Base-by-base conservation (phyloP, 2,329 filamentous ascomycete species). In the Cladosporium cucumerinum region DNA sequence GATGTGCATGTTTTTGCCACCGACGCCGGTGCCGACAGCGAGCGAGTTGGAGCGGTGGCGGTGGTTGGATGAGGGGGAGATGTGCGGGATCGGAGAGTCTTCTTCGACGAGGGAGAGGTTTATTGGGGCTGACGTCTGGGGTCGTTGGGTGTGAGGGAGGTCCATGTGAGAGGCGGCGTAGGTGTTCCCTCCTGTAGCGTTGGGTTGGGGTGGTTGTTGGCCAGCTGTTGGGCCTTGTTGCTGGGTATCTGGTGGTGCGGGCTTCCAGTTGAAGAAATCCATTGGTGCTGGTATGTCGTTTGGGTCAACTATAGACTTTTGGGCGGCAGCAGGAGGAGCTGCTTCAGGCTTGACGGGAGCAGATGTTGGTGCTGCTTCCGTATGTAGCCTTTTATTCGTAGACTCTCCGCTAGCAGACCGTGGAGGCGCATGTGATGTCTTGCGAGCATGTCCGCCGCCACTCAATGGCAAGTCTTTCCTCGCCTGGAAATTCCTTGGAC, bases 401-500 rank as follows among this genome's bases (percentile, higher is more conserved):
- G 70, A 72, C 36, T 73, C 72, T 25, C 72, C 73, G 18, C 71
- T 72, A 10, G 69, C 66, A 10, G 68, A 66, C 48, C 72, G 70
- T 23, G 59, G 66, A 26, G 70, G 67, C 25, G 71, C 49, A 34
- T 71, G 69, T 10, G 72, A 72, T 1, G 67, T 68, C 67, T 95
- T 93, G 48, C 92, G 87, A n/a, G 89, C 85, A 30, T 91, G 91
- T 28, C 89, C 88, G 25, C 89, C 89, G 18, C 91, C 91, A 62
- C 92, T 85, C 55, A 98, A 84, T 2, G 94, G 93, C 66, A 97
- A 90, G 76, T 98, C 94, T 77, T 97, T 97, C 61, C 94, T 86
- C 11, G 93, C 90, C 77, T 96, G 93, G 77, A 98, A 98, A 78
- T 98, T 98, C 43, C 94, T 86, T 4, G 94, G 94, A 77, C 93